phyloP scores from a whole-genome alignment of 192 early-diverging fungal genomes.

The Podila horticola region DNA sequence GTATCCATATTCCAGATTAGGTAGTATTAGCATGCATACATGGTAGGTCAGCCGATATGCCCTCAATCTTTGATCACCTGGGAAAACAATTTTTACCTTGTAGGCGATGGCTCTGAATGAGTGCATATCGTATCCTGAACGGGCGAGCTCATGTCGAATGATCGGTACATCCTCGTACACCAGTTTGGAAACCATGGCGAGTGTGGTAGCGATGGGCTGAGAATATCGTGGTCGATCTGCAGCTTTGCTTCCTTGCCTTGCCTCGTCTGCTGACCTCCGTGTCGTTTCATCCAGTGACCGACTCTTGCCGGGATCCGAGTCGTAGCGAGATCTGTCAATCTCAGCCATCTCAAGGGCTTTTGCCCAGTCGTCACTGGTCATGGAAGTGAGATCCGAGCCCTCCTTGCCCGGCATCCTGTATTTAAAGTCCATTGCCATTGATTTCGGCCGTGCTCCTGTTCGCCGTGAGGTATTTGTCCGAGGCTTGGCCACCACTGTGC shows the following conservation, averaged over 20 bases:
- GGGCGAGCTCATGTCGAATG: constrained; percentile 59
- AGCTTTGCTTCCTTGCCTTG: background rate
- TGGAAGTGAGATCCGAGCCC: constrained; percentile 37
- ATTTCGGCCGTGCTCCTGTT: constrained; percentile 22
- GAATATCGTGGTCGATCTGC: constrained; percentile 55
- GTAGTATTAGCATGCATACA: background rate
- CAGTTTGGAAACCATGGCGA: constrained; percentile 60
- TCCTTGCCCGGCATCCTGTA: constrained; percentile 26
- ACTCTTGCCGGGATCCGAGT: background rate
- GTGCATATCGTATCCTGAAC: constrained; percentile 60
- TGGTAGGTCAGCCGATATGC: background rate
- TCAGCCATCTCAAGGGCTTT: constrained; percentile 42
- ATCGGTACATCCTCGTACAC: constrained; percentile 64
- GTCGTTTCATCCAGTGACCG: constrained; percentile 1
- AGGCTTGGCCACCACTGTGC: constrained; percentile 11
- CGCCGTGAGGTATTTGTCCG: constrained; percentile 3
- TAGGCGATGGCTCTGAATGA: constrained; percentile 64
- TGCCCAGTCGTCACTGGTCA: constrained; percentile 37
- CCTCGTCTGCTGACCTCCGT: background rate
- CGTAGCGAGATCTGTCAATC: constrained; percentile 37
- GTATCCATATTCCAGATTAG: background rate
- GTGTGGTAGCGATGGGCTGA: constrained; percentile 56
- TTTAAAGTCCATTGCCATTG: constrained; percentile 32
- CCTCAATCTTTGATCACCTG: background rate
- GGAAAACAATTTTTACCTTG: constrained; percentile 38